A percentile compares a stretch with the other conserved stretches of the same genome.
These are phyloP conservation scores for Chloropicon primus DNA, from an alignment of 139 green algal genomes.

Conservation along the genomic window DNA sequence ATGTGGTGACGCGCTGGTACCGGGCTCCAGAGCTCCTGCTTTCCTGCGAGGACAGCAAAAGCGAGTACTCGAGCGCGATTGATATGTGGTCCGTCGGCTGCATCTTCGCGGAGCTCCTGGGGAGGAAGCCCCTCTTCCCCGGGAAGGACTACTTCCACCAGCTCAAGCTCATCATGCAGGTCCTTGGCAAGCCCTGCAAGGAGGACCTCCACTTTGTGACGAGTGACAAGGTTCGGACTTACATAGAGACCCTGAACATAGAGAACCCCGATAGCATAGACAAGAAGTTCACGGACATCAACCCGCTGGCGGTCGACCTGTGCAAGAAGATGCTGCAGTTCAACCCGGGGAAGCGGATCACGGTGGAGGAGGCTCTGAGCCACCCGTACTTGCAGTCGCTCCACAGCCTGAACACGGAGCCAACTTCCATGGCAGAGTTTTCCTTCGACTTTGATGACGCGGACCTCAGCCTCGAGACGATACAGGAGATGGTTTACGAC, in stretches of 20 bases:
- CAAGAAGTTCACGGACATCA: slow-evolving; percentile 4
- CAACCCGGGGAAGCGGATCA: slow-evolving; percentile 16
- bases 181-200: slow-evolving; percentile 72
- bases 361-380: not conserved
- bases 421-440: slow-evolving; percentile 30
- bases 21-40: slow-evolving; percentile 86
- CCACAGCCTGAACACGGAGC: not conserved
- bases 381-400: not conserved
- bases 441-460: slow-evolving; percentile 83
- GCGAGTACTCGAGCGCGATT: slow-evolving; percentile 52
- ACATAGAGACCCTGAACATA: slow-evolving; percentile 58
- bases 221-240: slow-evolving; percentile 57
- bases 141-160: slow-evolving; percentile 18
- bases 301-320: slow-evolving; percentile 19
- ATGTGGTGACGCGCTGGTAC: slow-evolving; percentile 94
- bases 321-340: slow-evolving; percentile 21
- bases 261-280: slow-evolving; percentile 21
- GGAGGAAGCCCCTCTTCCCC: not conserved
- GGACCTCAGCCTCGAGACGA: slow-evolving; percentile 16
- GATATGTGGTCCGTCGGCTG: slow-evolving; percentile 44
- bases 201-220: slow-evolving; percentile 82
- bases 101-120: slow-evolving; percentile 2
- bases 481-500: not conserved
- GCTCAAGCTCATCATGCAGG: slow-evolving; percentile 45
- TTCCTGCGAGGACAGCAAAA: slow-evolving; percentile 43